phyloP scores from a whole-genome alignment of 2,329 filamentous ascomycete genomes.

The Aspergillus viridinutans region DNA sequence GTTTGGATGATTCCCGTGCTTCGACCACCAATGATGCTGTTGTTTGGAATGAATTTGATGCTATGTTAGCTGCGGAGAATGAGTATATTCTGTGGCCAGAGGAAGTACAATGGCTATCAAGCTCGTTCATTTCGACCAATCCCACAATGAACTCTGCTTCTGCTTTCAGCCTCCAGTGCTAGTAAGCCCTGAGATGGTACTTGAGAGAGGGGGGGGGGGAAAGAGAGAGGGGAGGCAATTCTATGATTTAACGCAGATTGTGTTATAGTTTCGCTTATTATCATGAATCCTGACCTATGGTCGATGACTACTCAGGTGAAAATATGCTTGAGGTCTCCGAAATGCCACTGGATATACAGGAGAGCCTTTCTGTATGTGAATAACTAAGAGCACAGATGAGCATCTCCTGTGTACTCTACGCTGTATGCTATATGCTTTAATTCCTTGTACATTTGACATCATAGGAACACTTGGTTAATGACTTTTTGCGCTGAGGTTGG shows the following conservation, averaged over 20 bases:
- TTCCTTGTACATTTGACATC: not conserved
- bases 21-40: not conserved
- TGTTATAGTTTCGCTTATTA: no score
- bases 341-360: not conserved
- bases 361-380: not conserved
- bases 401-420: no score
- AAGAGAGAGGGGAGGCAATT: no score
- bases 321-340: no score
- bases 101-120: conserved; percentile 4
- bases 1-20: not conserved
- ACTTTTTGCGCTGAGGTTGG: not conserved
- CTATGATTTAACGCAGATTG: no score
- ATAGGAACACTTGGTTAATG: not conserved
- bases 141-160: not conserved
- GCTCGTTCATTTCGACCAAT: not conserved
- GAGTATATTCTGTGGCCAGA: conserved; percentile 7
- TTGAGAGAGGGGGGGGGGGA: no score
- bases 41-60: conserved; percentile 37
- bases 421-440: not conserved
- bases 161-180: no score
- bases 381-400: no score
- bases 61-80: conserved; percentile 27
- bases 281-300: no score
- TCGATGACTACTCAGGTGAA: no score
- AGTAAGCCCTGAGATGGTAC: no score